A percentile compares a stretch with the other conserved stretches of the same genome.
Conservation (phyloP, 495 filamentous ascomycete genomes). For the Penicillium ochrochloron region DNA sequence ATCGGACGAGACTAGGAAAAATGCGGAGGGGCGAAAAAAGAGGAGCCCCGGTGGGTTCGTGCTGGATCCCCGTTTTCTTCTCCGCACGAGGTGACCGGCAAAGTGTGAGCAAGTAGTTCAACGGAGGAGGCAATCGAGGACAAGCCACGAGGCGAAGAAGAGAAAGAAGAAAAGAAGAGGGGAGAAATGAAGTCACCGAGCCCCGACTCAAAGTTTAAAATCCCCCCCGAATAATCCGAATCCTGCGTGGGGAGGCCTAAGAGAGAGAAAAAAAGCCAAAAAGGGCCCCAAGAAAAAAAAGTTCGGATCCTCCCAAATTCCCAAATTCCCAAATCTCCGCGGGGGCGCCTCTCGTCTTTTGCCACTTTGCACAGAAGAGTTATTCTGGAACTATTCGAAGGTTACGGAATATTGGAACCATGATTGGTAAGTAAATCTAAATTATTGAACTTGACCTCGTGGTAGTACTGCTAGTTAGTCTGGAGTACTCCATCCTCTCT, state of each 20-base stretch:
- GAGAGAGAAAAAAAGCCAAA: background rate
- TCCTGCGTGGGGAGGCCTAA: background rate
- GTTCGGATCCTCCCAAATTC: background rate
- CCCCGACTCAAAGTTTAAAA: no score
- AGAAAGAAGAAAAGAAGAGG: background rate
- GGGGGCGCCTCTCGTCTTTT: background rate
- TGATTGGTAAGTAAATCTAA: background rate
- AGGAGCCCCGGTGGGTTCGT: conserved; percentile 12
- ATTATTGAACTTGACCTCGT: no score
- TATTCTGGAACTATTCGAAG: background rate
- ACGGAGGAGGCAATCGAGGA: background rate
- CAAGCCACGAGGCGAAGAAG: background rate
- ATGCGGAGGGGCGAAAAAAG: conserved; percentile 11
- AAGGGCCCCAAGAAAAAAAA: background rate
- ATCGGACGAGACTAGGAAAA: background rate
- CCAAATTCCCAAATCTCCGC: background rate
- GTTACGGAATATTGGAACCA: background rate
- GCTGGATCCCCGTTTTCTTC: conserved; percentile 10
- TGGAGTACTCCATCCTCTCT: background rate
- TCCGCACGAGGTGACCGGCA: background rate
- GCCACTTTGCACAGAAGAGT: background rate
- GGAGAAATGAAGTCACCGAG: background rate
- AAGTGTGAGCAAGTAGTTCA: background rate
- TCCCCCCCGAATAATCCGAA: no score
- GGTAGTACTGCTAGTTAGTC: no score